Evolutionary conservation across 805 yeast species (phyloP).

Genomic region (Sugiyamaella valdiviana): DNA sequence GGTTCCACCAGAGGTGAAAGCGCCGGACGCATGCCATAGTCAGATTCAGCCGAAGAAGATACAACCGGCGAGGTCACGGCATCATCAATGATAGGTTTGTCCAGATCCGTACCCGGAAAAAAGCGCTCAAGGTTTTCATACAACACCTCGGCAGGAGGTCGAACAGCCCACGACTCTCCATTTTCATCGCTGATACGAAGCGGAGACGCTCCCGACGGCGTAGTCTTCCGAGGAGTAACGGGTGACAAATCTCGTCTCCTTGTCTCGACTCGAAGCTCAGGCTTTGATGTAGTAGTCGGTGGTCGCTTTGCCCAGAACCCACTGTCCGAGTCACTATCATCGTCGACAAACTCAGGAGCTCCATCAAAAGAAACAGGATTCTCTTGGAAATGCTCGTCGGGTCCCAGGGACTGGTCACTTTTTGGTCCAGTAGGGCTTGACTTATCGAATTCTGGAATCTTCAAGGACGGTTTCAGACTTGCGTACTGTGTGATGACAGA

Average conservation of each 20-base stretch:
- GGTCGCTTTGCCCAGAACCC: constrained; percentile 55
- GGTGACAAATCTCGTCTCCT: constrained; percentile 11
- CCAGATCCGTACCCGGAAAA: constrained; percentile 89
- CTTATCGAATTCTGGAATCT: constrained; percentile 10
- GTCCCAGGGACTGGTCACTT: constrained; percentile 4
- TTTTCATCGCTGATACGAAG: constrained; percentile 13
- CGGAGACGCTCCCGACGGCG: constrained; percentile 12
- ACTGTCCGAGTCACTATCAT: constrained; percentile 39
- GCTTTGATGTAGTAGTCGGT: constrained; percentile 14
- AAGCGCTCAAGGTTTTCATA: constrained; percentile 86
- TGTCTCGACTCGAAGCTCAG: constrained; percentile 12
- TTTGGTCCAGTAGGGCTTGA: constrained; percentile 1
- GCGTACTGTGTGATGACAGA: not conserved
- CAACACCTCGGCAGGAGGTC: constrained; percentile 93
- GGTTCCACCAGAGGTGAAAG: constrained; percentile 20
- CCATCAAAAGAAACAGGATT: constrained; percentile 68
- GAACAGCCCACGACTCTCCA: constrained; percentile 52
- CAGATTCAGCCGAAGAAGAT: not conserved
- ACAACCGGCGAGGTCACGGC: constrained; percentile 33
- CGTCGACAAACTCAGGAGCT: constrained; percentile 49
- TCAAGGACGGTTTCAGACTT: constrained; percentile 1
- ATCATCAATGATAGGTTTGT: constrained; percentile 80
- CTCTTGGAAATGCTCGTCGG: constrained; percentile 54
- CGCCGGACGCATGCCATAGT: constrained; percentile 2
- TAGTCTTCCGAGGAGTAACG: constrained; percentile 8